These are phyloP conservation scores for Spatholobus suberectus DNA, from an alignment of 306 rosid species.

Conservation along the genomic window DNA sequence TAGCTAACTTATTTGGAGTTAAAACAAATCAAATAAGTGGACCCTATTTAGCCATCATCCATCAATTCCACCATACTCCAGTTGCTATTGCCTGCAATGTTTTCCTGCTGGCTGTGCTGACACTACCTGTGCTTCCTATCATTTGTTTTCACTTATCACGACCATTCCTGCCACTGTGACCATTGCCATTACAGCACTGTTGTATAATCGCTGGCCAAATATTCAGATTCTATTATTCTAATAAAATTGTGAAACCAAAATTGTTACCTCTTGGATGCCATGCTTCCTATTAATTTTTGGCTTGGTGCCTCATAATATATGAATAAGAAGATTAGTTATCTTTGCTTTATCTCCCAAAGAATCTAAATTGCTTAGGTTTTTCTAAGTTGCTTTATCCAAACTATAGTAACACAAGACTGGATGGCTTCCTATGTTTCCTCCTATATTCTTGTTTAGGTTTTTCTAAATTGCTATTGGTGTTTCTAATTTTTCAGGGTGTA, in stretches of 20 bases:
- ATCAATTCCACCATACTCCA: conserved; percentile 4
- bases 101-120: neutral
- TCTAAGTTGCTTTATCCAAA: no score
- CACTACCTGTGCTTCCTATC: neutral
- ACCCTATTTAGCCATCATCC: neutral
- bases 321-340: neutral
- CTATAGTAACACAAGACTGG: neutral
- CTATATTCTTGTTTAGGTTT: neutral
- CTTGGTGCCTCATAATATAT: conserved; percentile 1
- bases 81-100: conserved; percentile 8
- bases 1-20: neutral
- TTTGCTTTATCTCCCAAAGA: conserved; percentile 22
- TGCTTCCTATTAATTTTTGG: neutral
- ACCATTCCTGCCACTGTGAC: neutral
- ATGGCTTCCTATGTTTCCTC: conserved; percentile 29
- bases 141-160: neutral
- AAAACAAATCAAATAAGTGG: neutral
- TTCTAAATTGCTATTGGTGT: neutral
- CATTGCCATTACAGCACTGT: neutral
- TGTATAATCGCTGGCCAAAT: neutral
- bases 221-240: conserved; percentile 17
- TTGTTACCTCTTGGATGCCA: neutral
- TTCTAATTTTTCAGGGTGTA: conserved; percentile 11
- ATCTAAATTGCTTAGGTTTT: neutral
- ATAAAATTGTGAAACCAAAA: neutral